Percentiles rank a stretch among this genome's conserved stretches.
These are phyloP conservation scores for Ophiosphaerella herpotricha DNA, from an alignment of 2,329 filamentous ascomycete species.

Conservation along the genomic window DNA sequence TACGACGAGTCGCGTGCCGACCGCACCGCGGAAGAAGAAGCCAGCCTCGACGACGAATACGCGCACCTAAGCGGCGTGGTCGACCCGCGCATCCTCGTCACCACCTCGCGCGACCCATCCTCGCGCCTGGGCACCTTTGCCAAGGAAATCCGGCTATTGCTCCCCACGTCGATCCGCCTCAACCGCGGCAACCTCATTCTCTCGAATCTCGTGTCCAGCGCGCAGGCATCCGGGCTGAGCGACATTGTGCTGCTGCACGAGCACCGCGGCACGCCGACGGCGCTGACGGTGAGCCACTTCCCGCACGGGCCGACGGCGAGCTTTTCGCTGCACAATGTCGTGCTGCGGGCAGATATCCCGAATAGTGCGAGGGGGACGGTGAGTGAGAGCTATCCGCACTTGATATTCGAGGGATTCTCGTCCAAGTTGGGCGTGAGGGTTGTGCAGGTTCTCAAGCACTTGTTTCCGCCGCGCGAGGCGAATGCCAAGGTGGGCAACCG, in stretches of 20 bases:
- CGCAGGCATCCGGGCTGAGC: constrained; percentile 76
- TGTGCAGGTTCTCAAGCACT: constrained; percentile 87
- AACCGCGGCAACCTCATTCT: constrained; percentile 92
- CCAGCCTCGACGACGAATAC: constrained; percentile 88
- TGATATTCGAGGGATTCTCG: constrained; percentile 94
- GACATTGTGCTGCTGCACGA: constrained; percentile 81
- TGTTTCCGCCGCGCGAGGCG: constrained; percentile 87
- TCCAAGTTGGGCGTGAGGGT: constrained; percentile 80
- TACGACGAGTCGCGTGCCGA: constrained; percentile 85
- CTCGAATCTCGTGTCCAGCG: constrained; percentile 80
- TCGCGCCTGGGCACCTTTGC: constrained; percentile 85
- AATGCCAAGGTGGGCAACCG: constrained; percentile 81
- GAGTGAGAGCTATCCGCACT: constrained; percentile 87
- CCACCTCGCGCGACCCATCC: constrained; percentile 86
- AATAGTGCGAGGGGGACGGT: constrained; percentile 85
- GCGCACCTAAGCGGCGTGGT: constrained; percentile 86
- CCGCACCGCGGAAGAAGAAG: constrained; percentile 67
- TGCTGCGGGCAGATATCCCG: constrained; percentile 90
- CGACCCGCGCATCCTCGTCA: constrained; percentile 86
- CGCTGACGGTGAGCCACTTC: constrained; percentile 83
- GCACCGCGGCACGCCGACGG: constrained; percentile 89
- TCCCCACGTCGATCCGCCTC: constrained; percentile 83
- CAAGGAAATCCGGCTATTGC: constrained; percentile 83
- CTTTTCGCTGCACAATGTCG: constrained; percentile 90
- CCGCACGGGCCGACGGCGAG: constrained; percentile 87